phyloP scores from a whole-genome alignment of 805 yeast species.

The Nakazawaea wyomingensis region DNA sequence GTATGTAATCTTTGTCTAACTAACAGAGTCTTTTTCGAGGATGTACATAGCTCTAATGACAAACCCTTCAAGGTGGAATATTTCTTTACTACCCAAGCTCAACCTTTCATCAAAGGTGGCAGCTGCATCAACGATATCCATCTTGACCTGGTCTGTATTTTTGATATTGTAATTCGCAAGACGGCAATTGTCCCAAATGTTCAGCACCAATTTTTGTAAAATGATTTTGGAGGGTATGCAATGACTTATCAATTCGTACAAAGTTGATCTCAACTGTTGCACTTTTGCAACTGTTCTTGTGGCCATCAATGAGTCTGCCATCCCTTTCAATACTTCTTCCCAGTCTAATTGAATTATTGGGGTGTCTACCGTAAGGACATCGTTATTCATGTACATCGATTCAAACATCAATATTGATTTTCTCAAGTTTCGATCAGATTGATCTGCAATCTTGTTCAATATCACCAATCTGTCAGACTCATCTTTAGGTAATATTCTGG shows the following conservation, averaged over 20 bases:
- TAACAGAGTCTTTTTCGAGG: constrained; percentile 37
- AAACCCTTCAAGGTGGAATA: constrained; percentile 93
- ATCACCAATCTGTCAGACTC: constrained; percentile 29
- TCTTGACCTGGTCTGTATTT: constrained; percentile 25
- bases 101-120: constrained; percentile 80
- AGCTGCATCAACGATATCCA: constrained; percentile 51
- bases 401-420: constrained; percentile 75
- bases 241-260: constrained; percentile 85
- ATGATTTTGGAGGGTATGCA: constrained; percentile 89
- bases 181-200: constrained; percentile 25
- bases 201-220: constrained; percentile 49
- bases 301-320: constrained; percentile 54
- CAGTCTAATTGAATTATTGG: constrained; percentile 76
- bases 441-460: constrained; percentile 46
- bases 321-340: constrained; percentile 69
- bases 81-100: constrained; percentile 80
- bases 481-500: constrained; percentile 27
- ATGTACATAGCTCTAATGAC: constrained; percentile 83
- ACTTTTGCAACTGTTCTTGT: constrained; percentile 61
- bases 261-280: constrained; percentile 56
- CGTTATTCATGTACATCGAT: constrained; percentile 70
- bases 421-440: constrained; percentile 69
- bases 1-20: background rate
- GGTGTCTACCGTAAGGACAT: constrained; percentile 39
- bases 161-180: constrained; percentile 15